Evolutionary conservation across 169 alveolate species (phyloP), one percentile per base, ranked within the genome.

Genomic region (Cyclospora cayetanensis): DNA sequence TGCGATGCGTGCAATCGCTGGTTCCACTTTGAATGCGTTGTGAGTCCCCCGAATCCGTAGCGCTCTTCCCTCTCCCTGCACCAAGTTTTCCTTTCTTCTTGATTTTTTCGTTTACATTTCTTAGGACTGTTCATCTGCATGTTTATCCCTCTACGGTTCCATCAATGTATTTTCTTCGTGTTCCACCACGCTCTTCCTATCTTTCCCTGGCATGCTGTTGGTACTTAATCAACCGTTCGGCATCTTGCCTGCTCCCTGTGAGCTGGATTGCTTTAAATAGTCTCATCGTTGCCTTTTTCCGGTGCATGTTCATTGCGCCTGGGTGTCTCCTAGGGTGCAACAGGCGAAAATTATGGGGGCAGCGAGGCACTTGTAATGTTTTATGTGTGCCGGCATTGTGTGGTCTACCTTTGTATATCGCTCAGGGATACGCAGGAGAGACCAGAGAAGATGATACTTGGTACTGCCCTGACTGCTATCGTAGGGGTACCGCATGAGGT

Each of bases 1-100:
- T 84, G 91, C 68, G 91, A 84, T 46, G 77, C 91, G 7, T 84
- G 91, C 63, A 84, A 84, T 31, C 80, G 53, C 43, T 84, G 91
- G 91, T 84, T 84, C 29, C 91, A 84, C 83, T 84, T 84, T 31
- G 91, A 84, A 43, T 84, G 91, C 29, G 91, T 84, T 43, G 91
- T 84, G 65, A 84, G 91, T 34, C n/a, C 2, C 43, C n/a, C n/a
- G n/a, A n/a, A n/a, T n/a, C n/a, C n/a, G n/a, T n/a, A n/a, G n/a
- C n/a, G n/a, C n/a, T n/a, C n/a, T n/a, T n/a, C n/a, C n/a, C n/a
- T n/a, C n/a, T n/a, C n/a, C n/a, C n/a, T n/a, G n/a, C n/a, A n/a
- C n/a, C n/a, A n/a, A n/a, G n/a, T n/a, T n/a, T n/a, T n/a, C n/a
- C n/a, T n/a, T n/a, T n/a, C n/a, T n/a, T n/a, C n/a, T n/a, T n/a